Evolutionary conservation across 805 yeast species (phyloP).

Genomic region (Yueomyces sinensis): DNA sequence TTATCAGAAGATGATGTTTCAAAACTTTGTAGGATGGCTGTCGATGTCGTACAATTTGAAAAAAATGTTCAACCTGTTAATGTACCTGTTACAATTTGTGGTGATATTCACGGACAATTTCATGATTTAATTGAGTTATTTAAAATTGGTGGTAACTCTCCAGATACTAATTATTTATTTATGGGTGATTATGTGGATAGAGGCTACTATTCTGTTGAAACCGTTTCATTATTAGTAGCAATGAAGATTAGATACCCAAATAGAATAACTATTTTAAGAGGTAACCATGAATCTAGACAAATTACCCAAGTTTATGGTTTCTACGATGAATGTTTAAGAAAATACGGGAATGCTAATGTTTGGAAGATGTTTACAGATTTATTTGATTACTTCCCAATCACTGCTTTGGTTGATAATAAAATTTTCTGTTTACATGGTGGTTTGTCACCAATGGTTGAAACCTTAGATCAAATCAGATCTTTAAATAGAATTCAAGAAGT

Average conservation of each 20-base stretch:
- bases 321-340: conserved; percentile 86
- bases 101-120: conserved; percentile 92
- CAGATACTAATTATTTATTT: conserved; percentile 75
- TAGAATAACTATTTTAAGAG: conserved; percentile 81
- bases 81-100: conserved; percentile 92
- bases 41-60: conserved; percentile 76
- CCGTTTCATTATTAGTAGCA: conserved; percentile 73
- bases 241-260: conserved; percentile 84
- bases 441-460: conserved; percentile 81
- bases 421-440: conserved; percentile 91
- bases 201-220: conserved; percentile 75
- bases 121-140: conserved; percentile 86
- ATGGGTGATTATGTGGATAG: conserved; percentile 83
- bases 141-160: conserved; percentile 89
- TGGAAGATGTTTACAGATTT: conserved; percentile 85
- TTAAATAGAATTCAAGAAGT: conserved; percentile 85
- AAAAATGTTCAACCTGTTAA: conserved; percentile 88
- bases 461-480: conserved; percentile 79
- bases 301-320: conserved; percentile 92
- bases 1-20: conserved; percentile 65
- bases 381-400: conserved; percentile 82
- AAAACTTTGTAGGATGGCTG: conserved; percentile 72
- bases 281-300: conserved; percentile 89
- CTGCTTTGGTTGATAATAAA: conserved; percentile 79
- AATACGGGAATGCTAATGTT: conserved; percentile 79